Conservation (phyloP, 495 filamentous ascomycete genomes). For the Penicillium crystallinum region DNA sequence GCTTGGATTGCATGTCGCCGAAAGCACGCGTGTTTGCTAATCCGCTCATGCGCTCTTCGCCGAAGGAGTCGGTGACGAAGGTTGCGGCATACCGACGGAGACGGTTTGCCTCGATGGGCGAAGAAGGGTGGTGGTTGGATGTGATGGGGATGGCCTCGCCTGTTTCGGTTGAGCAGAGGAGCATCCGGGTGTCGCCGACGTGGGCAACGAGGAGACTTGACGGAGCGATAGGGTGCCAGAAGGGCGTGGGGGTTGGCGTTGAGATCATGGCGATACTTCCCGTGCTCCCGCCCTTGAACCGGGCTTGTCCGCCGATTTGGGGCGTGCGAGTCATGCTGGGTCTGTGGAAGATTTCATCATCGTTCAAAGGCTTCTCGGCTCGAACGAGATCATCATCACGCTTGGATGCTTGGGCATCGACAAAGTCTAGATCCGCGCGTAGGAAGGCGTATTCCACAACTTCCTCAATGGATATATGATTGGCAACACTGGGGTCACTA, state of each 20-base stretch:
- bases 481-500: constrained; percentile 1
- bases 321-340: constrained; percentile 52
- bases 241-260: constrained; percentile 83
- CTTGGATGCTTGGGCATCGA: constrained; percentile 74
- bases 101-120: constrained; percentile 73
- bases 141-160: constrained; percentile 77
- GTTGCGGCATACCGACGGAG: constrained; percentile 79
- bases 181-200: constrained; percentile 85
- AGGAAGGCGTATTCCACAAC: constrained; percentile 84
- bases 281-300: constrained; percentile 89
- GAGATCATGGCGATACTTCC: constrained; percentile 85
- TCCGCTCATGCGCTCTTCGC: constrained; percentile 90
- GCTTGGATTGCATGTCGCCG: constrained; percentile 85
- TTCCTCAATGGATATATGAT: constrained; percentile 43
- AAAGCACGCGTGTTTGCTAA: constrained; percentile 93
- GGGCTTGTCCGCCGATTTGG: constrained; percentile 61
- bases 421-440: constrained; percentile 86
- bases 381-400: constrained; percentile 62
- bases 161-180: constrained; percentile 76
- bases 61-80: constrained; percentile 92
- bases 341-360: constrained; percentile 69
- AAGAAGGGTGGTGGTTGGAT: constrained; percentile 83
- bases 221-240: constrained; percentile 85
- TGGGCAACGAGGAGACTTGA: constrained; percentile 83
- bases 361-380: constrained; percentile 71